These are phyloP conservation scores for Globisporangium sylvaticum DNA, from an alignment of 352 stramenopile genomes.

Conservation along the genomic window DNA sequence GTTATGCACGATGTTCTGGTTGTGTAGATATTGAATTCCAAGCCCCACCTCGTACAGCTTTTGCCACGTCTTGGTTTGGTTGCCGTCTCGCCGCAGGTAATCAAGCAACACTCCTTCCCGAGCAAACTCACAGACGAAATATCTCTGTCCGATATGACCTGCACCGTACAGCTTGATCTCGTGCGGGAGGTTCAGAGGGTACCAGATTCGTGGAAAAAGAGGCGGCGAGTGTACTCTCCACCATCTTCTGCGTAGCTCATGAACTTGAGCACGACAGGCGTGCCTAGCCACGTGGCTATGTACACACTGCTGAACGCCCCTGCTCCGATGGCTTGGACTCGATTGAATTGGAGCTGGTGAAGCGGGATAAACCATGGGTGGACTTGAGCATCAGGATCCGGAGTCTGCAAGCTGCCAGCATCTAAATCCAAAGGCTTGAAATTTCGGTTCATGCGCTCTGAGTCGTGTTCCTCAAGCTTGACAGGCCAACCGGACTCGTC, in stretches of 20 bases:
- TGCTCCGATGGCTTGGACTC: not conserved
- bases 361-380: not conserved
- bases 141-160: not conserved
- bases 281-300: not conserved
- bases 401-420: not conserved
- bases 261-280: constrained; percentile 3
- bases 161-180: constrained; percentile 4
- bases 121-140: constrained; percentile 7
- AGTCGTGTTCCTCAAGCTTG: too few relatives aligned
- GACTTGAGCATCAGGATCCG: too few relatives aligned
- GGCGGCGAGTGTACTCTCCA: not conserved
- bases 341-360: not conserved
- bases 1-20: constrained; percentile 9
- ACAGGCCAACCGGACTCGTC: too few relatives aligned
- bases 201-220: constrained; percentile 13
- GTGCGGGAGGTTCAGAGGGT: constrained; percentile 1
- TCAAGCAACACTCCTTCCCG: not conserved
- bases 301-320: not conserved
- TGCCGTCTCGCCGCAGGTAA: not conserved
- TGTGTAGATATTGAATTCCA: constrained; percentile 7
- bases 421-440: too few relatives aligned
- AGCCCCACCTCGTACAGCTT: constrained; percentile 13
- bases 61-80: not conserved
- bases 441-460: too few relatives aligned
- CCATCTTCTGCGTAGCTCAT: not conserved